Evolutionary conservation across 441 rosid species (phyloP).

Genomic region (Mallotus repandus): DNA sequence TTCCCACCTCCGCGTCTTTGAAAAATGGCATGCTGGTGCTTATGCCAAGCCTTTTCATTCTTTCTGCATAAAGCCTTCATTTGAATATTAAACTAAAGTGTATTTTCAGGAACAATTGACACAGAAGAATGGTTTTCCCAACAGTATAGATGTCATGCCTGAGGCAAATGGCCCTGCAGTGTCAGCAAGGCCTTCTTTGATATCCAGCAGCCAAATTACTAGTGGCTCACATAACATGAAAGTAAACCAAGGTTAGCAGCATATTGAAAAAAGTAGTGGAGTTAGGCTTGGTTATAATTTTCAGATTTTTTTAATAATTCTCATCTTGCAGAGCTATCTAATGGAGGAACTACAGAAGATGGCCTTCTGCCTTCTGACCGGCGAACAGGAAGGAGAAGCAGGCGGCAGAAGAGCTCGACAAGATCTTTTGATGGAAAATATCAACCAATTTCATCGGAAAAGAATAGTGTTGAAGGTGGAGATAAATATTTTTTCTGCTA

Average conservation of each 20-base stretch:
- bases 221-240: slow-evolving; percentile 22
- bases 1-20: slow-evolving; percentile 13
- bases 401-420: slow-evolving; percentile 70
- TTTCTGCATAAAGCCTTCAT: background rate
- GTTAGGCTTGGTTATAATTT: background rate
- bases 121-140: slow-evolving; percentile 31
- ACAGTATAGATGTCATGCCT: slow-evolving; percentile 26
- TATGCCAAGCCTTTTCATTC: background rate
- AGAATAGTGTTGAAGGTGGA: slow-evolving; percentile 46
- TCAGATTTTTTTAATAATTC: slow-evolving; percentile 14
- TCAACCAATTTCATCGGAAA: slow-evolving; percentile 41
- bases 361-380: slow-evolving; percentile 49
- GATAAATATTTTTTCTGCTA: slow-evolving; percentile 21
- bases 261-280: slow-evolving; percentile 1
- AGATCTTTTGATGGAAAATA: slow-evolving; percentile 52
- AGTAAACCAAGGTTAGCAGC: slow-evolving; percentile 42
- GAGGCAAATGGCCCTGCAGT: slow-evolving; percentile 27
- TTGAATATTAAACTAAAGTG: slow-evolving; percentile 18
- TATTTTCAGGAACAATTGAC: slow-evolving; percentile 33
- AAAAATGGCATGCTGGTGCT: slow-evolving; percentile 1
- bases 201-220: slow-evolving; percentile 18
- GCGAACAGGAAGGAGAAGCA: slow-evolving; percentile 64
- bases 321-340: slow-evolving; percentile 44
- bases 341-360: slow-evolving; percentile 43
- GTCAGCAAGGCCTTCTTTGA: slow-evolving; percentile 5